phyloP scores from a whole-genome alignment of 805 yeast genomes.

The Aciculoconidium aculeatum region DNA sequence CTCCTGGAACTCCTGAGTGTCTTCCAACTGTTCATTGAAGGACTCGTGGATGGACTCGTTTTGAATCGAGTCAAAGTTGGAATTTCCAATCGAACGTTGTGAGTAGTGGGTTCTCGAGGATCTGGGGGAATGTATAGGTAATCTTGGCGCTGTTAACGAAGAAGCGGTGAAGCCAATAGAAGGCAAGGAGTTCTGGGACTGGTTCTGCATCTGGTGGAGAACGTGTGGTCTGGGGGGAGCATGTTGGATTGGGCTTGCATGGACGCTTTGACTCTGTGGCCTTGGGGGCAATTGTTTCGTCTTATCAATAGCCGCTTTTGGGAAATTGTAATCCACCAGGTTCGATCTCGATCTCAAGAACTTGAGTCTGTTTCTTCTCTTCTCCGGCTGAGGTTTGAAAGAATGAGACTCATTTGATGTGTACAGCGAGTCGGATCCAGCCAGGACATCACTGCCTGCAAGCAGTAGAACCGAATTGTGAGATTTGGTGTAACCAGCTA shows the following conservation, averaged over 20 bases:
- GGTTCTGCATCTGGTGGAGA: background rate
- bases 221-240: conserved; percentile 1
- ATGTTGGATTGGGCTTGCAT: conserved; percentile 1
- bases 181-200: too few species aligned
- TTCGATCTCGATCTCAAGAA: conserved; percentile 1
- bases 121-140: too few species aligned
- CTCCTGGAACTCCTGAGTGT: too few species aligned
- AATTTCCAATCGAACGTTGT: too few species aligned
- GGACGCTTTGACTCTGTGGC: background rate
- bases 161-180: too few species aligned
- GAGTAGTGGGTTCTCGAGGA: too few species aligned
- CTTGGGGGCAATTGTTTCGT: too few species aligned
- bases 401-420: conserved; percentile 21
- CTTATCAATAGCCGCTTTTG: too few species aligned
- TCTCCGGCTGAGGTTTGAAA: conserved; percentile 3
- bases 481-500: conserved; percentile 10
- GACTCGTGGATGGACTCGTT: too few species aligned
- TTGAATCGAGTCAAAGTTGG: too few species aligned
- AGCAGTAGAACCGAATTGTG: conserved; percentile 13
- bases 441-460: conserved; percentile 30
- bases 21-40: too few species aligned
- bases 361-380: background rate
- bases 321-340: conserved; percentile 1
- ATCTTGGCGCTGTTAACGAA: too few species aligned
- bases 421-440: conserved; percentile 24